Percentiles rank a stretch among this genome's conserved stretches.
These are phyloP conservation scores for Barnettozyma botsteinii DNA, from an alignment of 805 yeast species.

Conservation along the genomic window DNA sequence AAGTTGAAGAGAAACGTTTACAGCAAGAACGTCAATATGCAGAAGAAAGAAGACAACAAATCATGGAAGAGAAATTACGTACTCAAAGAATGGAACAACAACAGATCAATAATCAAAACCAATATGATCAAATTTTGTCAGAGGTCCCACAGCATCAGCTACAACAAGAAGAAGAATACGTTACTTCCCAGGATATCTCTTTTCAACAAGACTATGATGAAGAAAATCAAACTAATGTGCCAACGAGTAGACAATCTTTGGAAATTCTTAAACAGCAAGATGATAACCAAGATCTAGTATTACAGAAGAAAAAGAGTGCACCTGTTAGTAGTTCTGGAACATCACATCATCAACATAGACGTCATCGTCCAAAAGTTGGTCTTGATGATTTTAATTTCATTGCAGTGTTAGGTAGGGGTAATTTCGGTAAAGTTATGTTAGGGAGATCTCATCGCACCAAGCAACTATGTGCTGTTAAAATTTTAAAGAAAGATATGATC, in stretches of 20 bases:
- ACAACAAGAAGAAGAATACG: slow-evolving; percentile 16
- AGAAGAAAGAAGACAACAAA: slow-evolving; percentile 13
- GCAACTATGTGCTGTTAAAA: slow-evolving; percentile 90
- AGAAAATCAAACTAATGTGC: slow-evolving; percentile 3
- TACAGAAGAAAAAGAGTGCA: slow-evolving; percentile 7
- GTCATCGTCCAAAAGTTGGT: slow-evolving; percentile 69
- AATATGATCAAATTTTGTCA: slow-evolving; percentile 1
- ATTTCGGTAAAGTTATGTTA: slow-evolving; percentile 96
- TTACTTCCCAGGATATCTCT: slow-evolving; percentile 13
- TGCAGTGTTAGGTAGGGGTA: slow-evolving; percentile 96
- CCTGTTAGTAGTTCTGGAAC: slow-evolving; percentile 11
- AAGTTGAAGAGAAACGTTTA: slow-evolving; percentile 12
- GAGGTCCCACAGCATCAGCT: slow-evolving; percentile 10
- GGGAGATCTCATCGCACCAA: slow-evolving; percentile 86
- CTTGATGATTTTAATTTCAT: slow-evolving; percentile 91
- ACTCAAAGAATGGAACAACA: slow-evolving; percentile 12
- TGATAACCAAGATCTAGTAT: not conserved
- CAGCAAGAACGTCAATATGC: slow-evolving; percentile 14
- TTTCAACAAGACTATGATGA: slow-evolving; percentile 14
- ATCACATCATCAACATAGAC: slow-evolving; percentile 19
- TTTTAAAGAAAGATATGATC: slow-evolving; percentile 90
- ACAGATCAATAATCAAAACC: slow-evolving; percentile 15
- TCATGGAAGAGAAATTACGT: slow-evolving; percentile 6
- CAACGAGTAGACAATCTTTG: not conserved
- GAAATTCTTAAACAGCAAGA: slow-evolving; percentile 3